Evolutionary conservation across 345 rosid genomes (phyloP), one percentile per base, ranked within the genome.

Genomic region (Crucihimalaya himalaica): DNA sequence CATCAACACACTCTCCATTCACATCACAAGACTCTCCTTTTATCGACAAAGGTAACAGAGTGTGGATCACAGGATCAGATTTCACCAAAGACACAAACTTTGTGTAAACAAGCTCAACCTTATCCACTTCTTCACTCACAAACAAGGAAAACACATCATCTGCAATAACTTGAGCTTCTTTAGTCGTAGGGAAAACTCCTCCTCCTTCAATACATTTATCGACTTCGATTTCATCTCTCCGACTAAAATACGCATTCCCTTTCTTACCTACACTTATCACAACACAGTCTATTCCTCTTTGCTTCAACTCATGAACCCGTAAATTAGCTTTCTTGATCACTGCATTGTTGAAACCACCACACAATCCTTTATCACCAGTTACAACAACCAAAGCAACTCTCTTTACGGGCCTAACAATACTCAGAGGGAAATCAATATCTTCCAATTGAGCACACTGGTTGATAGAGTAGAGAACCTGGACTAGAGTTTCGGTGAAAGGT

Each of bases 91-190:
- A 91, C 28, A 87, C 88, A 52, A 93, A 93, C 86, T 91, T 91
- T 11, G 91, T 79, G 76, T 84, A 91, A 28, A 93, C 83, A 68
- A 94, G 83, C 82, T 91, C 96, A 59, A 88, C 97, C 55, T 91
- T 94, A 82, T 94, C 98, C 12, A 88, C 97, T 58, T 91, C 93
- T 78, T 86, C 90, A 5, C 83, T 84, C 16, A 89, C 80, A 71
- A 94, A 94, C 58, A 89, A 47, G 0, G 97, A 86, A 72, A 91
- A 94, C 32, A 91, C 95, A 78, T 84, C 77, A 59, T 91, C 98
- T 7, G 97, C 97, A 37, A 94, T 83, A 53, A 83, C 68, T 39
- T 89, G 96, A 72, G 98, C 98, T 61, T 88, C 94, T 83, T 91
- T 93, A 0, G 84, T 79, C 1, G 90, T 89, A 3, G 96, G 97